Evolutionary conservation across 2,329 filamentous ascomycete genomes (phyloP).

Genomic region (Fusarium euwallaceae): DNA sequence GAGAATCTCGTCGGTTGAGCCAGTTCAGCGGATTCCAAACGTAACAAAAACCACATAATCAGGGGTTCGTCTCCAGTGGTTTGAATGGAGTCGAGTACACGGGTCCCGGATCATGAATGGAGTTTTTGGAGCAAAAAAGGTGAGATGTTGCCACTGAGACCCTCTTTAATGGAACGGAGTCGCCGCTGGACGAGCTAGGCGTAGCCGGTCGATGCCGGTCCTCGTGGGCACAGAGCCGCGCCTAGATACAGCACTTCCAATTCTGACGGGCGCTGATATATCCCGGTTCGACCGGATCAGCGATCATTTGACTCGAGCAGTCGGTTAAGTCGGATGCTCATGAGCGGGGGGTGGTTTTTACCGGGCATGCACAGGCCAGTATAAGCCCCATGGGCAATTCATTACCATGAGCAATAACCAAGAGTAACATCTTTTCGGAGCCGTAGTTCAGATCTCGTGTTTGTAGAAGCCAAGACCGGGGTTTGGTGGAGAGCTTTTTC

Average conservation of each 20-base stretch:
- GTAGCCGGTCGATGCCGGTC: conserved; percentile 40
- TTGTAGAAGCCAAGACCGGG: conserved; percentile 12
- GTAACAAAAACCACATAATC: conserved; percentile 21
- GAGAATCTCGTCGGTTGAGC: not conserved
- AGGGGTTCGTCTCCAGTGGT: conserved; percentile 7
- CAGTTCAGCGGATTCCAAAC: conserved; percentile 28
- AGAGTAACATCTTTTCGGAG: conserved; percentile 21
- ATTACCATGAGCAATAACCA: conserved; percentile 26
- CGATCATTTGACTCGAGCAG: conserved; percentile 17
- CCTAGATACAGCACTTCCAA: too few relatives aligned
- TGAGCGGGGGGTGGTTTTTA: not conserved
- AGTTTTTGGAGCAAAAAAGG: not conserved
- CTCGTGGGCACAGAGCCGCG: not conserved
- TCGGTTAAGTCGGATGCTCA: conserved; percentile 43
- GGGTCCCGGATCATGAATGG: not conserved
- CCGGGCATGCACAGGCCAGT: conserved; percentile 29
- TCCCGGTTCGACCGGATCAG: conserved; percentile 21
- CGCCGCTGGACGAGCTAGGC: conserved; percentile 4
- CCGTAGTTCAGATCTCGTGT: not conserved
- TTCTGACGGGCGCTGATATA: not conserved
- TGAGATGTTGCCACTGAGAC: conserved; percentile 21
- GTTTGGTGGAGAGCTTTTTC: conserved; percentile 8
- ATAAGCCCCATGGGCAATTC: not conserved
- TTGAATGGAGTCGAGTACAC: conserved; percentile 14
- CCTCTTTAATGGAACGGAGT: conserved; percentile 30